phyloP scores from a whole-genome alignment of 2,329 filamentous ascomycete genomes.

The Coniochaeta pulveracea region DNA sequence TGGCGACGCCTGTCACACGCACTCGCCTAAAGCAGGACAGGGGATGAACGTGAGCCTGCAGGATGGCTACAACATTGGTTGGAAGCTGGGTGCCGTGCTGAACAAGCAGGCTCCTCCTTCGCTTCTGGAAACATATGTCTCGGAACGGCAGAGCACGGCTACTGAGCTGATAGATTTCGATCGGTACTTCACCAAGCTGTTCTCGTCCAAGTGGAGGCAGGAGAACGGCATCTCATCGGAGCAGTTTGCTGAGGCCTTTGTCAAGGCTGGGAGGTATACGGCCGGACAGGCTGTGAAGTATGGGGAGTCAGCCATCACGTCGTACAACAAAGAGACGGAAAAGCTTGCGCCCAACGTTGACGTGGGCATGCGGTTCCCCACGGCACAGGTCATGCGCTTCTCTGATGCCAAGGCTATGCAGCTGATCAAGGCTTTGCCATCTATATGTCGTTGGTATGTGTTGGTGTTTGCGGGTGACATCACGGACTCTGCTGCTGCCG shows the following conservation, averaged over 20 bases:
- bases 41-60: slow-evolving; percentile 51
- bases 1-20: slow-evolving; percentile 56
- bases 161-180: slow-evolving; percentile 51
- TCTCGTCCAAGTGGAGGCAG: slow-evolving; percentile 28
- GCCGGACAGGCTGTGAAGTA: slow-evolving; percentile 49
- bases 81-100: slow-evolving; percentile 43
- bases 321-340: neutral
- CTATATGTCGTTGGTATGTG: slow-evolving; percentile 31
- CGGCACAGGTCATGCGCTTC: slow-evolving; percentile 45
- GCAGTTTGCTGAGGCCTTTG: slow-evolving; percentile 44
- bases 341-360: neutral
- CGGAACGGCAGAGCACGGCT: slow-evolving; percentile 39
- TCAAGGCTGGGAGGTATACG: slow-evolving; percentile 45
- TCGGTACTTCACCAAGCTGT: slow-evolving; percentile 38
- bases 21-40: slow-evolving; percentile 55
- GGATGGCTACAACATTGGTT: slow-evolving; percentile 52
- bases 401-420: slow-evolving; percentile 48
- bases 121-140: slow-evolving; percentile 39
- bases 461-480: slow-evolving; percentile 43
- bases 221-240: slow-evolving; percentile 30
- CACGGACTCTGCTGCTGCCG: slow-evolving; percentile 21
- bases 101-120: slow-evolving; percentile 26
- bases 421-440: slow-evolving; percentile 35
- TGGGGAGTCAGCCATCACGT: slow-evolving; percentile 29
- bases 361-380: slow-evolving; percentile 45